Conservation (phyloP, 805 yeast species). For the Maudiozyma bulderi region DNA sequence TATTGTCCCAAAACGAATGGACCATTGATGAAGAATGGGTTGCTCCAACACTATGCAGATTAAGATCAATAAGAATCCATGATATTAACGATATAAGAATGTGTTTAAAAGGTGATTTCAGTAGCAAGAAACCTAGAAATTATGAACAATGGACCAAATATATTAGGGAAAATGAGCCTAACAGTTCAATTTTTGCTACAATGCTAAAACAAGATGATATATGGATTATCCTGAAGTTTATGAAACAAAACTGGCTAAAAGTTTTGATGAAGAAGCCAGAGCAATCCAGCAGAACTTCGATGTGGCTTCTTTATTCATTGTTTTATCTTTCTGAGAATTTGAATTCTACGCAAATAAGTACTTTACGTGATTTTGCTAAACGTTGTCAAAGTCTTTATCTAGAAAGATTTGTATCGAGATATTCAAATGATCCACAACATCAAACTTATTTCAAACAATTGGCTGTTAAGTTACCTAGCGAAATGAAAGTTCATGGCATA, state of each 20-base stretch:
- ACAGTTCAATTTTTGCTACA: slow-evolving; percentile 10
- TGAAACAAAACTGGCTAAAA: slow-evolving; percentile 22
- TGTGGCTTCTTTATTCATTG: slow-evolving; percentile 23
- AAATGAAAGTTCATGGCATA: background rate
- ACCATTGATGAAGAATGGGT: slow-evolving; percentile 22
- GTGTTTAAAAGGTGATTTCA: slow-evolving; percentile 7
- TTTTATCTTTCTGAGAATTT: slow-evolving; percentile 18
- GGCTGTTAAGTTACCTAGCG: background rate
- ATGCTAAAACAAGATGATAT: slow-evolving; percentile 11
- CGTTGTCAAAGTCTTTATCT: slow-evolving; percentile 12
- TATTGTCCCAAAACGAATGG: slow-evolving; percentile 5
- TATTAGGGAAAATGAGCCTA: slow-evolving; percentile 22
- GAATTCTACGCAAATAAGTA: slow-evolving; percentile 21
- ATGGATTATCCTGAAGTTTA: slow-evolving; percentile 21
- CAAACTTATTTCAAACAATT: background rate
- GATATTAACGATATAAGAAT: slow-evolving; percentile 13
- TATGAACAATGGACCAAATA: slow-evolving; percentile 24
- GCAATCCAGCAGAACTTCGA: slow-evolving; percentile 6
- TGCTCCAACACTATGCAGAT: slow-evolving; percentile 4
- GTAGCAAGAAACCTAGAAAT: slow-evolving; percentile 12
- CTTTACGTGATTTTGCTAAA: slow-evolving; percentile 23
- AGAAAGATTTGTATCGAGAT: background rate
- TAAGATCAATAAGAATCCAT: slow-evolving; percentile 9
- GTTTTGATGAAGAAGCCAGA: slow-evolving; percentile 11
- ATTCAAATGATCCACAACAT: slow-evolving; percentile 1